Evolutionary conservation across 768 basidiomycete species (phyloP), one percentile per base, ranked within the genome.

Genomic region (Leccinum truebloodii): DNA sequence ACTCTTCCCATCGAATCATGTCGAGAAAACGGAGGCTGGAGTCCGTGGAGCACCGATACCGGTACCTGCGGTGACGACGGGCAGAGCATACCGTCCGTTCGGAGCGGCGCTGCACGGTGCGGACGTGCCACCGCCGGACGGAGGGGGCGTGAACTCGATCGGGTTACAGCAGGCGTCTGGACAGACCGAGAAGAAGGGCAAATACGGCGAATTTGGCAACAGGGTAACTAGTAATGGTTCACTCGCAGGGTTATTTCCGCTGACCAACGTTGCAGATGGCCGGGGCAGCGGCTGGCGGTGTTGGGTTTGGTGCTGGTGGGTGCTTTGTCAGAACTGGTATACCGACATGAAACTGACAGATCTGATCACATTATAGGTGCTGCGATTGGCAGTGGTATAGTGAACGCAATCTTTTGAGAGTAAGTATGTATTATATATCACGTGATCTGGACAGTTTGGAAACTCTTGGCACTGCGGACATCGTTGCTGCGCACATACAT

Each of bases 1-100:
- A 4, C 80, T 94, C 39, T 92, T 95, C 79, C 94, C 93, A 0
- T 81, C 88, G 13, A 84, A 83, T 63, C 83, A 91, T 57, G 89
- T 92, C 44, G 85, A 91, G 75, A 86, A 82, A 67, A 59, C 87
- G 30, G 68, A 67, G 24, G 52, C 59, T 52, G 49, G 28, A 30
- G 1, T 28, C 28, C 28, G 28, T 28, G 28, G 54, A 35, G 51
- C 39, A 30, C 58, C 14, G 44, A 41, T 22, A 1, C 54, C 41
- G 4, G 32, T 18, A 10, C 46, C 51, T 39, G n/a, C 44, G 16
- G 24, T 34, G 16, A 51, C 54, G 0, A 28, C 58, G 8, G 59
- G 53, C 4, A 70, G 22, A 52, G 59, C 67, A 1, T 79, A 79
- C 63, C 70, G 64, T 54, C 75, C 79, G 51, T 78, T 78, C 58